Conservation (phyloP, 306 rosid genomes). For the Rosa multiflora region DNA sequence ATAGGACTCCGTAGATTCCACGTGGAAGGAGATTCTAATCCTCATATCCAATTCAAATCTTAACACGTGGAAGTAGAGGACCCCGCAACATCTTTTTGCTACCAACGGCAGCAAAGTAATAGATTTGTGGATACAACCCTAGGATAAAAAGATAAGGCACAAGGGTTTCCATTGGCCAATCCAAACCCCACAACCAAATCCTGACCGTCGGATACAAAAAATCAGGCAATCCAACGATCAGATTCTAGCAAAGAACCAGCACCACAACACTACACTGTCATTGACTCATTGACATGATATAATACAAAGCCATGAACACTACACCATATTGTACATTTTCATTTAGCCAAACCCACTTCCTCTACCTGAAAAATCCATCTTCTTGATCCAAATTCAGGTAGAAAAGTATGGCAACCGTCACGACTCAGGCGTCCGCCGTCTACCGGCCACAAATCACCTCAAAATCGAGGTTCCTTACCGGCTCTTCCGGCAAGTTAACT, state of each 20-base stretch:
- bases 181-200: constrained; percentile 19
- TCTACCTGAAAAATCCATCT: constrained; percentile 6
- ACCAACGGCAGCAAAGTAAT: constrained; percentile 54
- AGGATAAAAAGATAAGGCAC: constrained; percentile 87
- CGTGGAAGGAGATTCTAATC: constrained; percentile 27
- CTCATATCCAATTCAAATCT: constrained; percentile 18
- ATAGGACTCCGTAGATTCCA: constrained; percentile 41
- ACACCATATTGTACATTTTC: constrained; percentile 19
- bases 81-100: constrained; percentile 52
- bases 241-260: constrained; percentile 22
- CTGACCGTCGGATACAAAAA: constrained; percentile 50
- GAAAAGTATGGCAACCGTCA: constrained; percentile 79
- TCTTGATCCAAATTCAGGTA: constrained; percentile 10
- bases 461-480: constrained; percentile 65
- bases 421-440: constrained; percentile 83
- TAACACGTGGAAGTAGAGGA: constrained; percentile 12
- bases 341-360: background rate
- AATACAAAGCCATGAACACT: constrained; percentile 43
- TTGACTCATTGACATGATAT: constrained; percentile 15
- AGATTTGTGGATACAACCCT: constrained; percentile 51
- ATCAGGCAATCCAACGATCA: constrained; percentile 46
- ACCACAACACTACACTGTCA: constrained; percentile 61
- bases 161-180: constrained; percentile 33
- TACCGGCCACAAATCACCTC: constrained; percentile 63
- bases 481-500: constrained; percentile 65